phyloP scores from a whole-genome alignment of 1,284 basidiomycete species.

The Athelia sp. region DNA sequence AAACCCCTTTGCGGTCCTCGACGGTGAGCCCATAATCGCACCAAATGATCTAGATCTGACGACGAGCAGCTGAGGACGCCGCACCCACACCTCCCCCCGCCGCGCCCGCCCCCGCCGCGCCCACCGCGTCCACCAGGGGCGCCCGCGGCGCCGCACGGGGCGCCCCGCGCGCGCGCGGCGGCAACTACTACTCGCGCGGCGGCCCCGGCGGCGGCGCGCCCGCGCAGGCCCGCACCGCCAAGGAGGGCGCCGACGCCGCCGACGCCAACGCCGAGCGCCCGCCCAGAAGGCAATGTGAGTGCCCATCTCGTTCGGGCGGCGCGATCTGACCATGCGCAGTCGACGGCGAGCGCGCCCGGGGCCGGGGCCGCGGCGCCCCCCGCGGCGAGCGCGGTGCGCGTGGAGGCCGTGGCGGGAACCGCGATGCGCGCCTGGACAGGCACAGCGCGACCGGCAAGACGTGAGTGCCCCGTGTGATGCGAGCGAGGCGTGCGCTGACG shows the following conservation, averaged over 20 bases:
- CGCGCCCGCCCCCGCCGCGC: slow-evolving; percentile 39
- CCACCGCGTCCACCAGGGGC: slow-evolving; percentile 35
- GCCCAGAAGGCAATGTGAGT: slow-evolving; percentile 4
- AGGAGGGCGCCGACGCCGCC: slow-evolving; percentile 25
- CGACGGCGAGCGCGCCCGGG: slow-evolving; percentile 44
- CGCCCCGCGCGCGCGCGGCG: slow-evolving; percentile 66
- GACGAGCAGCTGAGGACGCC: slow-evolving; percentile 22
- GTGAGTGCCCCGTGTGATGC: slow-evolving; percentile 33
- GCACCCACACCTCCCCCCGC: not conserved
- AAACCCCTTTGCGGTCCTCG: slow-evolving; percentile 78
- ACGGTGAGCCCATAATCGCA: slow-evolving; percentile 44
- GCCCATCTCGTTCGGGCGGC: not conserved
- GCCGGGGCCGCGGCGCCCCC: slow-evolving; percentile 35
- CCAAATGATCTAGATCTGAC: slow-evolving; percentile 33
- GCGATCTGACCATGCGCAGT: slow-evolving; percentile 24
- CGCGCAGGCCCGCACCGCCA: slow-evolving; percentile 28
- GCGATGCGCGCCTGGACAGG: slow-evolving; percentile 63
- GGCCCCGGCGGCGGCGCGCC: slow-evolving; percentile 37
- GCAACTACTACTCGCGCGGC: slow-evolving; percentile 70
- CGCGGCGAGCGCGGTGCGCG: slow-evolving; percentile 41
- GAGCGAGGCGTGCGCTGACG: too few species aligned
- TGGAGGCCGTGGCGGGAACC: slow-evolving; percentile 41
- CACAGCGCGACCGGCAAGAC: slow-evolving; percentile 81
- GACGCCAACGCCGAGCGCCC: slow-evolving; percentile 24
- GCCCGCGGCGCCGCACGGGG: slow-evolving; percentile 40